These are phyloP conservation scores for Nadsonia fulvescens DNA, from an alignment of 805 yeast species.

Conservation along the genomic window DNA sequence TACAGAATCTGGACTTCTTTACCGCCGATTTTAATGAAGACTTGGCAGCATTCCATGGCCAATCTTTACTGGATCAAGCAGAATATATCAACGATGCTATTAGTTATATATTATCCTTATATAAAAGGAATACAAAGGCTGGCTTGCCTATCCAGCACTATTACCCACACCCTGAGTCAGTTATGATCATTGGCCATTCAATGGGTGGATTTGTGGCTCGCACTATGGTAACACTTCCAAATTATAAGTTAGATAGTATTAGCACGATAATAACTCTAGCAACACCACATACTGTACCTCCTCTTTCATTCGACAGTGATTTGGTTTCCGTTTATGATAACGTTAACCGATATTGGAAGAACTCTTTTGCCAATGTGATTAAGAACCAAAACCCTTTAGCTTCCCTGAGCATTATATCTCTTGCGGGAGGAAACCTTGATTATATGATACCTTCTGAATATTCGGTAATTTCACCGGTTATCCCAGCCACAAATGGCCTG, in stretches of 20 bases:
- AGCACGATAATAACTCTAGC: slow-evolving; percentile 71
- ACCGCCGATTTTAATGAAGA: slow-evolving; percentile 90
- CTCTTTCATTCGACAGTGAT: slow-evolving; percentile 84
- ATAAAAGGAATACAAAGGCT: slow-evolving; percentile 17
- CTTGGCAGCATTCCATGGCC: slow-evolving; percentile 87
- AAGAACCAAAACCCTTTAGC: slow-evolving; percentile 28
- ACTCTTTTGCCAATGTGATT: slow-evolving; percentile 26
- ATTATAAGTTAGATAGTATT: slow-evolving; percentile 48
- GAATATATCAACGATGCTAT: slow-evolving; percentile 81
- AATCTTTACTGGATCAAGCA: slow-evolving; percentile 82
- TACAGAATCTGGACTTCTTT: slow-evolving; percentile 45
- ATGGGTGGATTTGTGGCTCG: slow-evolving; percentile 94
- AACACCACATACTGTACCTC: slow-evolving; percentile 80
- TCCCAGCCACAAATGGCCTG: slow-evolving; percentile 62
- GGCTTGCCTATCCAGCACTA: slow-evolving; percentile 1
- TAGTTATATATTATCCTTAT: slow-evolving; percentile 49
- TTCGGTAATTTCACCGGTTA: slow-evolving; percentile 46
- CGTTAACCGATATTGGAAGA: slow-evolving; percentile 62
- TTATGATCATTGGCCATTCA: slow-evolving; percentile 70
- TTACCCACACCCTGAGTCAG: slow-evolving; percentile 34
- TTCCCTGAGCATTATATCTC: slow-evolving; percentile 53
- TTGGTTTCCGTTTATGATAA: slow-evolving; percentile 50
- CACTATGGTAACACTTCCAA: slow-evolving; percentile 59
- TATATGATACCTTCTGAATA: slow-evolving; percentile 75
- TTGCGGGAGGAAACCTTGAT: slow-evolving; percentile 73